These are phyloP conservation scores for Lodderomyces elongisporus DNA, from an alignment of 1,139 yeast species.

Conservation along the genomic window DNA sequence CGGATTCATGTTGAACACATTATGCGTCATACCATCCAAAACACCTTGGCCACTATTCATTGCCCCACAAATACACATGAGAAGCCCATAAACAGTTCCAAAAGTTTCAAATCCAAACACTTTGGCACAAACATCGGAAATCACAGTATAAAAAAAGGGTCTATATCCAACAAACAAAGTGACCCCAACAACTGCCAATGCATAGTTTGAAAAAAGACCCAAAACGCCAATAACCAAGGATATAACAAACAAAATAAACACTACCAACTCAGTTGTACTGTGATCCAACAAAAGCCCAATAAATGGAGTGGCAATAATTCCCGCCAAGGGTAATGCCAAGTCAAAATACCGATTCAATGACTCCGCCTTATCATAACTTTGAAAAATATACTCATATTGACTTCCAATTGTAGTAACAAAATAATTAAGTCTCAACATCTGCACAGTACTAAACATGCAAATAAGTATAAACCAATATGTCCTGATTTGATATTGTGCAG, in stretches of 20 bases:
- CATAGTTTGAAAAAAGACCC: constrained; percentile 30
- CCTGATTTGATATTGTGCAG: constrained; percentile 35
- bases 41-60: constrained; percentile 35
- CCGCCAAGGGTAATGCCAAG: constrained; percentile 44
- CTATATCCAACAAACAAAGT: constrained; percentile 38
- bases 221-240: constrained; percentile 35
- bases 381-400: constrained; percentile 39
- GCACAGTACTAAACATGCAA: constrained; percentile 36
- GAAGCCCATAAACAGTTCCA: constrained; percentile 45
- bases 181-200: constrained; percentile 30
- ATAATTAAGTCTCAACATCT: constrained; percentile 42
- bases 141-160: constrained; percentile 42
- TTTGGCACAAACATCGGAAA: constrained; percentile 44
- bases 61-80: constrained; percentile 38
- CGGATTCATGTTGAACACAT: constrained; percentile 38
- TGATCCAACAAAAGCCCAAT: constrained; percentile 38
- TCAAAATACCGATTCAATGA: constrained; percentile 35
- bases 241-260: constrained; percentile 24
- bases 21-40: constrained; percentile 38
- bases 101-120: constrained; percentile 47
- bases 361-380: constrained; percentile 23
- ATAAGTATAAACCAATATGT: constrained; percentile 42
- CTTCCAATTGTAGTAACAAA: constrained; percentile 43
- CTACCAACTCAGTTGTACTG: constrained; percentile 31
- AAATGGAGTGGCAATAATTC: constrained; percentile 38